Base-by-base conservation (phyloP, 371 early-diverging fungal genomes). In the Zychaea mexicana region DNA sequence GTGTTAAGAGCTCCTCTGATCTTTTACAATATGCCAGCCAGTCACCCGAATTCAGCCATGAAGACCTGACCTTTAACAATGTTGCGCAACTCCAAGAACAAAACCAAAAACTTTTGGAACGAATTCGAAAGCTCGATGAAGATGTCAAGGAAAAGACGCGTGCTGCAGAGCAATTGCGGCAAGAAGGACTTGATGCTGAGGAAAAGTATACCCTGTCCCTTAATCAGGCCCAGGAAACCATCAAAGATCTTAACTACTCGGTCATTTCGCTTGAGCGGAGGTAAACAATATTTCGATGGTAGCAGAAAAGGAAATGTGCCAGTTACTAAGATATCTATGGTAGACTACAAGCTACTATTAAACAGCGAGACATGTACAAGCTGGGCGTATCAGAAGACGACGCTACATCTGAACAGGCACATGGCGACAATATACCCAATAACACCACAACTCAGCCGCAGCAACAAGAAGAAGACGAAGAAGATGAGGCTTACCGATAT, bases 41-140 rank as follows among this genome's bases (percentile, higher is more conserved):
- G 21, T 21, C 62, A 7, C 60, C 66, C 15, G 62, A 39, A 4
- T 21, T 65, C 3, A 53, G 31, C 26, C 62, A 62, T 38, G 60
- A 65, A 13, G 42, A 59, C 9, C 30, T 59, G 9, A 66, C 66
- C 6, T 70, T 70, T 36, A 64, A 63, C 8, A 56, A 70, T 33
- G 33, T 70, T 19, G 49, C 26, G 3, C 63, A 70, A 21, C 36
- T 70, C 22, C 63, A 62, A 19, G 31, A 70, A 33, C 60, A 57
- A 22, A 70, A 70, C 28, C 62, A 65, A 56, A 30, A 61, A 6
- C 27, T 70, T 2, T n/a, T 70, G n/a, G 33, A 56, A 10, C 55
- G 63, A 17, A 49, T 68, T 15, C 63, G 68, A 10, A 58, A 59
- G 5, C 59, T 65, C 10, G 19, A 45, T 10, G 61, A 49, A 4